Conservation (phyloP, 805 yeast genomes). For the Candida sithepensis region DNA sequence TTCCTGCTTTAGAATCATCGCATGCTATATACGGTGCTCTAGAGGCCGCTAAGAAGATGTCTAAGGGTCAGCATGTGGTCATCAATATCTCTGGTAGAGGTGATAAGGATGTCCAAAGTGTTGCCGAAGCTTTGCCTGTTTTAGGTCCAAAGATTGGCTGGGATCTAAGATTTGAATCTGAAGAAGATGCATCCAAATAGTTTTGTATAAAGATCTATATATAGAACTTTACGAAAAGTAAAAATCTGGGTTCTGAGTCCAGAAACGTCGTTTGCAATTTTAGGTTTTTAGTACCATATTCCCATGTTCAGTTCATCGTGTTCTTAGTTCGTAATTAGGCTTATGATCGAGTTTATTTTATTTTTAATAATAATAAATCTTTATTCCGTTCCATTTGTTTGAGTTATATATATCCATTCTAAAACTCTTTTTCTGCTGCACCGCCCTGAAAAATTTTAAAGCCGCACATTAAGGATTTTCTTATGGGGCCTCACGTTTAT, state of each 20-base stretch:
- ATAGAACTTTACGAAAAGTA: not conserved
- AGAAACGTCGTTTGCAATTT: too few species aligned
- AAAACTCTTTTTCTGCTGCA: not conserved
- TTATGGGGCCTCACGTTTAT: too few species aligned
- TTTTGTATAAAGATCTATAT: not conserved
- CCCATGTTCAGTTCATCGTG: not conserved
- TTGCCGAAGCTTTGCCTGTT: constrained; percentile 88
- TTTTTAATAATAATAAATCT: too few species aligned
- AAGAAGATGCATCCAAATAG: constrained; percentile 30
- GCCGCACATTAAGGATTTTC: too few species aligned
- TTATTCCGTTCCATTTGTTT: too few species aligned
- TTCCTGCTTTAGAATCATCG: constrained; percentile 96
- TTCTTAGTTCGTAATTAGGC: too few species aligned
- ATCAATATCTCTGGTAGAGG: constrained; percentile 97
- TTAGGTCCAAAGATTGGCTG: constrained; percentile 91
- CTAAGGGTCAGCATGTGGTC: constrained; percentile 74
- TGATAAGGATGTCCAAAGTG: constrained; percentile 97
- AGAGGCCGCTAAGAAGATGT: constrained; percentile 80
- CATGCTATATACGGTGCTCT: constrained; percentile 94
- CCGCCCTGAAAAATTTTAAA: too few species aligned
- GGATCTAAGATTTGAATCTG: constrained; percentile 83
- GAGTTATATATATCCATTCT: not conserved
- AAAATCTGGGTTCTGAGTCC: not conserved
- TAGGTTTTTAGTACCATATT: too few species aligned
- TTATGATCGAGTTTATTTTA: too few species aligned